phyloP scores from a whole-genome alignment of 192 early-diverging fungal genomes.

The Kappamyces sp. region DNA sequence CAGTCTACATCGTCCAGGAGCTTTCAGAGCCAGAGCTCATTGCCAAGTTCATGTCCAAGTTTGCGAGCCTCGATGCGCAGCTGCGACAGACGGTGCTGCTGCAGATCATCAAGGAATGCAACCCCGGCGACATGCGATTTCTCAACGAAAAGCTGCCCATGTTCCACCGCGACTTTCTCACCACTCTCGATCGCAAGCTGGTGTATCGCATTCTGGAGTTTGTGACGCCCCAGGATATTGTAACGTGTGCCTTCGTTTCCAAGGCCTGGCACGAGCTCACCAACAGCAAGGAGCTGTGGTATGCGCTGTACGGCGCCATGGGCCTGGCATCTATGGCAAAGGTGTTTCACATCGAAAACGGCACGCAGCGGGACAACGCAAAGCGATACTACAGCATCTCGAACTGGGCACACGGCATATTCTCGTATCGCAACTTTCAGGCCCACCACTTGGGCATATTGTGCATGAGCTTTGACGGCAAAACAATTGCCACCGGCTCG shows the following conservation, averaged over 20 bases:
- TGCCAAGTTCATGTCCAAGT: neutral
- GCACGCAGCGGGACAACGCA: conserved; percentile 20
- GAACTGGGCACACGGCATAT: conserved; percentile 26
- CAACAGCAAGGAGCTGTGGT: conserved; percentile 21
- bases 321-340: conserved; percentile 25
- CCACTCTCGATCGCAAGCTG: conserved; percentile 15
- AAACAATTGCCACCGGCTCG: conserved; percentile 22
- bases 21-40: too few species aligned
- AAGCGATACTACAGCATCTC: conserved; percentile 16
- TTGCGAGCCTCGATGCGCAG: conserved; percentile 14
- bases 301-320: conserved; percentile 23
- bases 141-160: conserved; percentile 17
- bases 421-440: conserved; percentile 14
- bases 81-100: conserved; percentile 21
- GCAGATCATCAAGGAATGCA: conserved; percentile 27
- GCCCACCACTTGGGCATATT: conserved; percentile 25
- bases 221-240: conserved; percentile 30
- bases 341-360: conserved; percentile 13
- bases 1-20: too few species aligned
- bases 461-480: conserved; percentile 21
- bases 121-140: conserved; percentile 32
- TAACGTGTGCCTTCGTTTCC: conserved; percentile 19
- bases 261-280: conserved; percentile 13
- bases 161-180: conserved; percentile 35
- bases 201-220: conserved; percentile 22